Base-by-base conservation (phyloP, 2,329 filamentous ascomycete genomes). In the Botrytis medusae region DNA sequence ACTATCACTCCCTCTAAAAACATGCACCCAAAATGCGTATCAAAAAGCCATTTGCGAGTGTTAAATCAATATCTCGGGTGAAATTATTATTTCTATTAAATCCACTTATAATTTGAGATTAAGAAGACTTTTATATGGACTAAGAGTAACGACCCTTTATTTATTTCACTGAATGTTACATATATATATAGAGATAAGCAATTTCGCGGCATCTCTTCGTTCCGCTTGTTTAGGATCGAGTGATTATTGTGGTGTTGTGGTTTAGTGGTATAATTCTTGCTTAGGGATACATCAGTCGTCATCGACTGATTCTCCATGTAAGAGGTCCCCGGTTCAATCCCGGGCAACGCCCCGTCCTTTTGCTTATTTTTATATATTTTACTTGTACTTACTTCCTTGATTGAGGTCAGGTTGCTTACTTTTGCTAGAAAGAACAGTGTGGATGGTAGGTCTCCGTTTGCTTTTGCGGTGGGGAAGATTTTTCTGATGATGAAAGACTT, bases 131-230 rank as follows among this genome's bases (percentile, higher is more conserved):
- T 32, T 7, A 20, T 0, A 40, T 61, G 1, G 22, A 18, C 25
- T n/a, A 3, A n/a, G 7, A 54, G 12, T 37, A 18, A n/a, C 6
- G 7, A n/a, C 40, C 7, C 37, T 9, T 37, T 0, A 4, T n/a
- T 1, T 25, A 0, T 40, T 4, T 8, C 0, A 0, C 0, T 14
- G 0, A 9, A 4, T 16, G 7, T 1, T 29, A 16, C 2, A 25
- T 62, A 42, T 63, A 67, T 67, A 34, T 67, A n/a, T 7, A 2
- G 8, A 1, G 3, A n/a, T 51, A 51, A 22, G 2, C 0, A 0
- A 0, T 0, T 0, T 4, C 0, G 5, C 5, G 22, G 1, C 25
- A 51, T 37, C 40, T 29, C 2, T 16, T 12, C 3, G 18, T n/a
- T 4, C 9, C 1, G 0, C 25, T 42, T 2, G 2, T 22, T 5